Evolutionary conservation across 192 early-diverging fungal species (phyloP), one percentile per base, ranked within the genome.

Genomic region (Mortierella claussenii): DNA sequence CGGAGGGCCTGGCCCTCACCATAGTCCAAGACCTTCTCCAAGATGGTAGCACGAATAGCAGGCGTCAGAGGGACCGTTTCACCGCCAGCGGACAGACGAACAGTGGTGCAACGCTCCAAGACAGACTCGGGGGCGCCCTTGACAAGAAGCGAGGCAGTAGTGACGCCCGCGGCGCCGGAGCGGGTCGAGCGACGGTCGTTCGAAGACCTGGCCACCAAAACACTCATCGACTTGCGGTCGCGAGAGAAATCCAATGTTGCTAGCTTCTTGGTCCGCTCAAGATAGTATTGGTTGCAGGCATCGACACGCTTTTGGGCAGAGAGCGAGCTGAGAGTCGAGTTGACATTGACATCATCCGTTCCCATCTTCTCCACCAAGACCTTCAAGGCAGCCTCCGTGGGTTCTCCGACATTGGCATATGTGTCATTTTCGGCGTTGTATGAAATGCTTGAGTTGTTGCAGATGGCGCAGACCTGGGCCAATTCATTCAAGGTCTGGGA

Each of bases 191-290:
- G 70, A 32, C 67, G 82, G 24, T 63, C 59, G 44, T 37, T 58
- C 6, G 75, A 58, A 9, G 71, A 30, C 32, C 42, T 58, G 52
- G 70, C 32, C 3, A 95, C 91, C 27, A 98, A 65, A 13, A 98
- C 95, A 21, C 93, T 94, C 98, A 99, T 99, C 43, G 95, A 96
- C 86, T 99, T 99, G 80, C 98, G 90, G 76, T 98, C 96, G 65
- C 97, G 93, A 18, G 96, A 89, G 69, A 98, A 98, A 80, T 99
- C 98, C 36, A 98, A 85, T 11, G 93, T 95, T 62, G 69, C 83
- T 5, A 79, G 51, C 50, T 66, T 62, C 27, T 53, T 73, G 46
- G 83, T 55, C 31, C 93, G 91, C 40, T 85, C 76, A 68, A 64
- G 85, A 61, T 91, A 84, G 80, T 92, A 91, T 63, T 92, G 86